phyloP scores from a whole-genome alignment of 2,329 filamentous ascomycete genomes.

The Penicillium sclerotigenum region DNA sequence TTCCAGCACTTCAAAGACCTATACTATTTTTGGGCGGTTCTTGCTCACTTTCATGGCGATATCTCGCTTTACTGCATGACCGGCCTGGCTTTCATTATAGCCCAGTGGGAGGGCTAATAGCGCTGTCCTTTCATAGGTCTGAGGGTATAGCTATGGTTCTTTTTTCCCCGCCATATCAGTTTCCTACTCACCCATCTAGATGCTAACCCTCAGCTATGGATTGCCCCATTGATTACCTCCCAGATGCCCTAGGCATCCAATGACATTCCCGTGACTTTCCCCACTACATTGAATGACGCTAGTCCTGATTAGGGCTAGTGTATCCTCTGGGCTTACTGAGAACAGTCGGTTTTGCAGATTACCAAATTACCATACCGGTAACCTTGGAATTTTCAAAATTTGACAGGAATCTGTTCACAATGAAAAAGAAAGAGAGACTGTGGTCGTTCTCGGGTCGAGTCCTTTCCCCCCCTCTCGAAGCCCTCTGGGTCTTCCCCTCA shows the following conservation, averaged over 20 bases:
- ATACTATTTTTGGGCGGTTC: neutral
- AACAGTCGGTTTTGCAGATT: conserved; percentile 5
- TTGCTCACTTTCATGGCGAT: neutral
- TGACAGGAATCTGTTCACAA: neutral
- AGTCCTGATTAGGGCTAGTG: neutral
- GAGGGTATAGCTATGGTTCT: neutral
- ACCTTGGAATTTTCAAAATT: neutral
- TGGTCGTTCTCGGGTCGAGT: conserved; percentile 12
- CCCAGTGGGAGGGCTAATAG: neutral
- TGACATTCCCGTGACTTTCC: conserved; percentile 9
- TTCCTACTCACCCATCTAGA: conserved; percentile 6
- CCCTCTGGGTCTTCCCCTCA: conserved; percentile 1
- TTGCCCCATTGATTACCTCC: neutral
- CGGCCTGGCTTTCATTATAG: neutral
- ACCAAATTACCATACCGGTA: conserved; percentile 6
- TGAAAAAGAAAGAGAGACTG: neutral
- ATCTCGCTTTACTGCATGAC: neutral
- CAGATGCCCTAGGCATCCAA: neutral
- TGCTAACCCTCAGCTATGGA: neutral
- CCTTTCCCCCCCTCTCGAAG: neutral
- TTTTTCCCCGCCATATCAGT: neutral
- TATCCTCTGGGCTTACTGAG: neutral
- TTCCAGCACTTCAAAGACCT: neutral
- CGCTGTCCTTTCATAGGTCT: neutral
- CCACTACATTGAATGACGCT: neutral